Base-by-base conservation (phyloP, 1,284 basidiomycete species). In the Pisolithus thermaeus region DNA sequence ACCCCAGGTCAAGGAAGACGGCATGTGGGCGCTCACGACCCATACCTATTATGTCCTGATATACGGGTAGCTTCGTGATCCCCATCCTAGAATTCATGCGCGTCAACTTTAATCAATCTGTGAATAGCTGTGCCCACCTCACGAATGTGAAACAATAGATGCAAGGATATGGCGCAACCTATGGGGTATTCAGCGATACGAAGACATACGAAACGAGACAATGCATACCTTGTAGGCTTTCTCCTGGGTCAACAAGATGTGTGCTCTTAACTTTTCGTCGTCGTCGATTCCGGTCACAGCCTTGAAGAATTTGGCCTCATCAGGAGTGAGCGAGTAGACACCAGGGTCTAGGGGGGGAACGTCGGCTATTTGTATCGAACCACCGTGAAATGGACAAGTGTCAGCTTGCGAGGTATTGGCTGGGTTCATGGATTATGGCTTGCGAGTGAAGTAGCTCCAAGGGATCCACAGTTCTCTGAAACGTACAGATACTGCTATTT, bases 1-100 rank as follows among this genome's bases (percentile, higher is more conserved):
- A 56, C n/a, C 64, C 65, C 9, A 67, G 30, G 23, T 64, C 65
- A 3, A 67, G 35, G 3, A 67, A 37, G n/a, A 66, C 52, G 3
- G 47, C 62, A 0, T 57, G 51, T 1, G 52, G 48, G 25, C 53
- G 59, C 25, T 64, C 56, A 37, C 18, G 45, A 3, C 63, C 63
- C 36, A 64, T 55, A 22, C 47, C 50, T 5, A 64, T 38, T 2
- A 64, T 54, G 2, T 14, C 41, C 7, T 51, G 14, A 14, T 65
- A 67, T 8, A 41, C 51, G 7, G 63, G 49, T 1, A 27, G 32
- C 8, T 20, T 11, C 35, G 30, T 22, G 39, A 41, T n/a, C 12
- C 23, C 9, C 48, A 36, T 6, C 30, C 40, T 36, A 20, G 20
- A 27, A 35, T 28, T 2, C 27, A 6, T 22, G 35, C 23, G 36